Evolutionary conservation across 345 rosid species (phyloP), one percentile per base, ranked within the genome.

Genomic region (Corymbia maculata): DNA sequence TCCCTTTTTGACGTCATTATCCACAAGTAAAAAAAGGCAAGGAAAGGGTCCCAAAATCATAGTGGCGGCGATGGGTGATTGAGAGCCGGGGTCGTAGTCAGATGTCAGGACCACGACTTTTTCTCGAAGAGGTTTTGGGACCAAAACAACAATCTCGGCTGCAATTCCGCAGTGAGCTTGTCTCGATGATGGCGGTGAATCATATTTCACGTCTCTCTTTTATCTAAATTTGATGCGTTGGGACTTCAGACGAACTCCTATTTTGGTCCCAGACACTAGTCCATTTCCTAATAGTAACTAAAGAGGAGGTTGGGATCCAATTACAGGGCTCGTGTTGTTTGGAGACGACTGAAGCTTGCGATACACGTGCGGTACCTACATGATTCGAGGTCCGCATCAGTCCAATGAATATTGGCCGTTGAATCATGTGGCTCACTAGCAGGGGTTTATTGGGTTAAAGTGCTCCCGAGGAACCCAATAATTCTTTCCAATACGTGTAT

Each of bases 181-280:
- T 52, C 57, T 53, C 17, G 64, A 24, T 22, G 28, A 24, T 9
- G 68, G 75, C 13, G 36, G 75, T 13, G 19, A 28, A 28, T 64
- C 75, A 13, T n/a, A n/a, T 13, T n/a, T 64, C 75, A n/a, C 75
- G 9, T 64, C 13, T 64, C 5, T n/a, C 32, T 1, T n/a, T n/a
- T 13, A 64, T 64, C 70, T 3, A 2, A 0, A 1, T 13, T 36
- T 6, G 1, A n/a, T 28, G 19, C 9, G 36, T 30, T 0, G 30
- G 26, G 30, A 26, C 68, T 0, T 26, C 30, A 26, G n/a, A 61
- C 15, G 32, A 61, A 61, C 7, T 61, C 12, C 7, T 61, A 30
- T 61, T n/a, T 4, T 28, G 1, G 68, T 5, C 32, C 32, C 30
- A 26, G 7, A 61, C 68, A 61, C 13, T 26, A 61, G 15, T 61